Evolutionary conservation across 768 basidiomycete species (phyloP).

Genomic region (Naganishia onofrii): DNA sequence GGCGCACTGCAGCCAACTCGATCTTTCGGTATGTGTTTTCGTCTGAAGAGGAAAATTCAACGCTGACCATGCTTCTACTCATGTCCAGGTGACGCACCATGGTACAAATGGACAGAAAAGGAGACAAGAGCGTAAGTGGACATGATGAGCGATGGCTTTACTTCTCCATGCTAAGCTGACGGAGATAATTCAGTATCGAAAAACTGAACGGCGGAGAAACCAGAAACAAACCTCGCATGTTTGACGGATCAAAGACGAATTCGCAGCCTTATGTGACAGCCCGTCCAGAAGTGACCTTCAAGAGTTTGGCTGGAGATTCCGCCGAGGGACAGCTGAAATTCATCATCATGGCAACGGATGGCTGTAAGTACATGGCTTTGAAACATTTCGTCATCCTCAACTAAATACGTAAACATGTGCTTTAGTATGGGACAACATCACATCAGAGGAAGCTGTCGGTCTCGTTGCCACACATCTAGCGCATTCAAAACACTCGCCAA

Average conservation of each 20-base stretch:
- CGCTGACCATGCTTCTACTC: not conserved
- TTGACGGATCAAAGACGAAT: slow-evolving; percentile 17
- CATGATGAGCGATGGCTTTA: no score
- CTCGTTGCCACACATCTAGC: slow-evolving; percentile 44
- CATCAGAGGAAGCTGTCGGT: slow-evolving; percentile 49
- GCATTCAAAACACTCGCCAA: slow-evolving; percentile 39
- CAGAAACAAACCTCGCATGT: slow-evolving; percentile 20
- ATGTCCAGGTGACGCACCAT: slow-evolving; percentile 40
- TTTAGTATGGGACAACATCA: slow-evolving; percentile 50
- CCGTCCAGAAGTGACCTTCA: slow-evolving; percentile 46
- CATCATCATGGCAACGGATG: slow-evolving; percentile 50
- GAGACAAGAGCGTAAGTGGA: slow-evolving; percentile 38
- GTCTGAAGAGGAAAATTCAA: not conserved
- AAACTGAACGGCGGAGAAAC: slow-evolving; percentile 1
- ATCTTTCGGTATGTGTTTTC: slow-evolving; percentile 39
- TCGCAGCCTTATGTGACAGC: slow-evolving; percentile 49
- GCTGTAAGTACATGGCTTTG: no score
- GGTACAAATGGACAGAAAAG: slow-evolving; percentile 49
- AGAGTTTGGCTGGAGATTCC: slow-evolving; percentile 34
- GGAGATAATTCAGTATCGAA: slow-evolving; percentile 2
- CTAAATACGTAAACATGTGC: not conserved
- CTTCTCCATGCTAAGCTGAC: not conserved
- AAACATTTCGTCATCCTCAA: no score
- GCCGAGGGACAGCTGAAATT: slow-evolving; percentile 44
- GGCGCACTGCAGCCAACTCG: slow-evolving; percentile 49